These are phyloP conservation scores for Emericellopsis atlantica DNA, from an alignment of 2,329 filamentous ascomycete genomes.

Conservation along the genomic window DNA sequence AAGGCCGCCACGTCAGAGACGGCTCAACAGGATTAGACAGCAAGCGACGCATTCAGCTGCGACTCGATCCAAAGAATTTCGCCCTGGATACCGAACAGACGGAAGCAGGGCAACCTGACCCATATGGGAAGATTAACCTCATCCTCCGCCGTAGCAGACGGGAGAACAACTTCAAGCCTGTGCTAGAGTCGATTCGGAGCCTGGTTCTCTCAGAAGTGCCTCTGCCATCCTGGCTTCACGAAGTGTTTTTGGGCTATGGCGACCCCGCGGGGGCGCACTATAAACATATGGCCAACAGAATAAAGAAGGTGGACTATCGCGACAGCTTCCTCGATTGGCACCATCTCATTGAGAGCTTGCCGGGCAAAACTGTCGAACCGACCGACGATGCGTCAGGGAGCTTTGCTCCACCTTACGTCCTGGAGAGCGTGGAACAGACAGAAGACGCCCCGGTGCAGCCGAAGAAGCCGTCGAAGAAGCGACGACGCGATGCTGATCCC, in stretches of 20 bases:
- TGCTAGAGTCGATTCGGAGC: slow-evolving; percentile 82
- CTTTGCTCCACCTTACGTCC: slow-evolving; percentile 78
- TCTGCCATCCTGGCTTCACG: slow-evolving; percentile 83
- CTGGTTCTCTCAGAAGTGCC: slow-evolving; percentile 76
- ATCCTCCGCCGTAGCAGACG: slow-evolving; percentile 70
- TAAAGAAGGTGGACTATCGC: slow-evolving; percentile 74
- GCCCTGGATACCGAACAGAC: slow-evolving; percentile 59
- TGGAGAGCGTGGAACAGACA: slow-evolving; percentile 55
- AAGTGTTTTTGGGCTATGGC: slow-evolving; percentile 95
- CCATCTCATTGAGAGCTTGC: slow-evolving; percentile 79
- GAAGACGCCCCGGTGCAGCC: slow-evolving; percentile 28
- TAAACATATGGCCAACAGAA: slow-evolving; percentile 64
- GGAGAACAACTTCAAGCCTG: slow-evolving; percentile 95
- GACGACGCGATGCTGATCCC: slow-evolving; percentile 66
- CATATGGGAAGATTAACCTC: slow-evolving; percentile 78
- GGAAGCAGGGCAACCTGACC: slow-evolving; percentile 55
- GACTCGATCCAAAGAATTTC: slow-evolving; percentile 69
- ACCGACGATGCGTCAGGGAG: slow-evolving; percentile 57
- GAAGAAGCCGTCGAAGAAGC: slow-evolving; percentile 69
- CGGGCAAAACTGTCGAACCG: slow-evolving; percentile 77
- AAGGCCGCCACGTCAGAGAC: slow-evolving; percentile 61
- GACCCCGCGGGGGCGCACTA: slow-evolving; percentile 83
- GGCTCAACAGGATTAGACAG: slow-evolving; percentile 47
- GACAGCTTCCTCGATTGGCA: slow-evolving; percentile 96
- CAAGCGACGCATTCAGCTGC: slow-evolving; percentile 63